Evolutionary conservation across 345 rosid species (phyloP), one percentile per base, ranked within the genome.

Genomic region (Lagerstroemia speciosa): DNA sequence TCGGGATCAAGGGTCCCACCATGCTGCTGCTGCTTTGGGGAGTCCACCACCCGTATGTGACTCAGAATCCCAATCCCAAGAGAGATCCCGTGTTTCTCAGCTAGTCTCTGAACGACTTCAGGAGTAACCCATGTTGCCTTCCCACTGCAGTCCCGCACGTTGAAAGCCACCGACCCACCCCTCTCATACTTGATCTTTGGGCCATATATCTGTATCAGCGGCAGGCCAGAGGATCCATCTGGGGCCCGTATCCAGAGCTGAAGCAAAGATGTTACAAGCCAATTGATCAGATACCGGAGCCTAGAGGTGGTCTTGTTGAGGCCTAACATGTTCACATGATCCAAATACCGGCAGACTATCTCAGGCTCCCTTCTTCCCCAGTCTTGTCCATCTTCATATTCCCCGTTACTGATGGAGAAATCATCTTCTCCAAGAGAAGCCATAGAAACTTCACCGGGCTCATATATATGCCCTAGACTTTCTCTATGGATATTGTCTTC

Each of bases 231-330:
- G 12, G 75, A 79, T 67, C 81, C 85, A 20, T 78, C 80, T 16
- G 90, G 67, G 65, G 73, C 70, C 17, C 83, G 82, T n/a, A 85
- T 63, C 71, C 79, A 83, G 43, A 92, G 88, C 65, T 89, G 98
- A 75, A 92, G 86, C 41, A 92, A 79, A 14, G 98, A 92, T 41
- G 90, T 85, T 62, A 87, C 96, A 27, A 92, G 91, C 96, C 96
- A 92, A 73, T 92, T 92, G 31, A 86, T 79, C 50, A 92, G 82
- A 79, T 81, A 92, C 31, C 96, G 84, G 27, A 86, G 82, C 68
- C 96, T 82, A 17, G 80, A 83, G 12, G 93, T 85, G 38, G 92
- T 89, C 83, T 77, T 92, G 71, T 89, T 92, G 65, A 92, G 93
- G 30, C 96, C 96, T 64, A 92, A 69, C 79, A 80, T 79, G 27